phyloP scores from a whole-genome alignment of 108 stramenopile species.

The Cylindrotheca closterium region DNA sequence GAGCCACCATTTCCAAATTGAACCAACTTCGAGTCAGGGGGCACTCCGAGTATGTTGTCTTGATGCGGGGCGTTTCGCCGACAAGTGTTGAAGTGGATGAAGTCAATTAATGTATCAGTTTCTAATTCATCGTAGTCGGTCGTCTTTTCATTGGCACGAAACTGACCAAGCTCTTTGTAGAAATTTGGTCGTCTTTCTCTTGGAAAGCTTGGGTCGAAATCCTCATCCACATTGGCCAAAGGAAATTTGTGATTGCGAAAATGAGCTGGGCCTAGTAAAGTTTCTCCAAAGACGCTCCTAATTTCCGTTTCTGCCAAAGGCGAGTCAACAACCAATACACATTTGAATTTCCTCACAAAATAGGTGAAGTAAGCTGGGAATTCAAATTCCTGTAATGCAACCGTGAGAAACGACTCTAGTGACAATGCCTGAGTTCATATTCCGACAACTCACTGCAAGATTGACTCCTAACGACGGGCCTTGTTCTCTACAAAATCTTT shows the following conservation, averaged over 20 bases:
- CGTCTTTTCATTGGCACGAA: constrained; percentile 67
- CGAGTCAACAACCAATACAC: constrained; percentile 71
- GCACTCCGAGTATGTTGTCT: constrained; percentile 44
- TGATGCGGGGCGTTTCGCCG: background rate
- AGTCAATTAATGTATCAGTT: constrained; percentile 66
- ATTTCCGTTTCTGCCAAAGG: constrained; percentile 64
- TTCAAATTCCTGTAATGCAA: constrained; percentile 90
- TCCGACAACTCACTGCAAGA: too few species aligned
- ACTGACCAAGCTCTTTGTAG: constrained; percentile 75
- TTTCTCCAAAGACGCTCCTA: constrained; percentile 69
- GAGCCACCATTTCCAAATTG: background rate
- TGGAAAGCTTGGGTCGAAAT: constrained; percentile 72
- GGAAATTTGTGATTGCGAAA: constrained; percentile 45
- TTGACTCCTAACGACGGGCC: constrained; percentile 82
- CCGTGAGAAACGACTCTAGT: too few species aligned
- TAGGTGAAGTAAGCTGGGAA: constrained; percentile 92
- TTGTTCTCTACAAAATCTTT: constrained; percentile 81
- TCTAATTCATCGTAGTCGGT: constrained; percentile 49
- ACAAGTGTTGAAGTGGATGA: constrained; percentile 51
- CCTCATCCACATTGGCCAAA: constrained; percentile 46
- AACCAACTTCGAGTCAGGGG: constrained; percentile 19
- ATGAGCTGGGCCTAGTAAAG: constrained; percentile 60
- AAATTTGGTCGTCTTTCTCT: constrained; percentile 74
- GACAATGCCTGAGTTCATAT: too few species aligned
- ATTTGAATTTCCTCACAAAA: constrained; percentile 62